Evolutionary conservation across 1,284 basidiomycete genomes (phyloP).

Genomic region (Ceratobasidium papillatum): DNA sequence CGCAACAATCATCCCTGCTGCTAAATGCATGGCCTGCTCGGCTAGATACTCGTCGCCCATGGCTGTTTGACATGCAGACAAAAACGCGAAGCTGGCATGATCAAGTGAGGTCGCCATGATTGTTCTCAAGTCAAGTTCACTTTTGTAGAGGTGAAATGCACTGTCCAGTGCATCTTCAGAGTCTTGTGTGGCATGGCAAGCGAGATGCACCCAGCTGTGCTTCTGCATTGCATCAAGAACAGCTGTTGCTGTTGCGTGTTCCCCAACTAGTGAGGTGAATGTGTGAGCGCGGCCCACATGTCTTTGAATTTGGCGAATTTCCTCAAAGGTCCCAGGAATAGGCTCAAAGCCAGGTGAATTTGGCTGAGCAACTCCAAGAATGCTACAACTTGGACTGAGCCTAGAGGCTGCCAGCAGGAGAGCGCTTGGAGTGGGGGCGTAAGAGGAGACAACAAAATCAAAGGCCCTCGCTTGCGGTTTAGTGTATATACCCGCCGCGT

Average conservation of each 20-base stretch:
- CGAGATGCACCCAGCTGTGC: constrained; percentile 12
- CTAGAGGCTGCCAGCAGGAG: neutral
- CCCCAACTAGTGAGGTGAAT: constrained; percentile 7
- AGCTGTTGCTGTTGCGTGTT: neutral
- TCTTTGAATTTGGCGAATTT: neutral
- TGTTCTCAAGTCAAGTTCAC: neutral
- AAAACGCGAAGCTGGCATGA: constrained; percentile 3
- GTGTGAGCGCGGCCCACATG: neutral
- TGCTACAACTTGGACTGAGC: neutral
- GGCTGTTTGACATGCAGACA: constrained; percentile 36
- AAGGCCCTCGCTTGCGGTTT: neutral
- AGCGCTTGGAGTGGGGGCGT: neutral
- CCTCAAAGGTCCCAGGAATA: neutral
- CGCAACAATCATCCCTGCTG: constrained; percentile 18
- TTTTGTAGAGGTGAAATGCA: constrained; percentile 10
- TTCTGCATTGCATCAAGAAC: constrained; percentile 14
- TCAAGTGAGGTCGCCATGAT: constrained; percentile 10
- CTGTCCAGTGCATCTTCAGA: constrained; percentile 7
- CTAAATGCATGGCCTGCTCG: constrained; percentile 26
- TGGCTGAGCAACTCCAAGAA: neutral
- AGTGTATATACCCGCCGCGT: neutral
- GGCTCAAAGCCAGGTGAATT: too few relatives aligned
- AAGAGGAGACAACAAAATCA: neutral
- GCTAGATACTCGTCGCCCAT: neutral
- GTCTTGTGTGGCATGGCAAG: constrained; percentile 30